Base-by-base conservation (phyloP, 1,284 basidiomycete genomes). In the Sphaerobolus stellatus region DNA sequence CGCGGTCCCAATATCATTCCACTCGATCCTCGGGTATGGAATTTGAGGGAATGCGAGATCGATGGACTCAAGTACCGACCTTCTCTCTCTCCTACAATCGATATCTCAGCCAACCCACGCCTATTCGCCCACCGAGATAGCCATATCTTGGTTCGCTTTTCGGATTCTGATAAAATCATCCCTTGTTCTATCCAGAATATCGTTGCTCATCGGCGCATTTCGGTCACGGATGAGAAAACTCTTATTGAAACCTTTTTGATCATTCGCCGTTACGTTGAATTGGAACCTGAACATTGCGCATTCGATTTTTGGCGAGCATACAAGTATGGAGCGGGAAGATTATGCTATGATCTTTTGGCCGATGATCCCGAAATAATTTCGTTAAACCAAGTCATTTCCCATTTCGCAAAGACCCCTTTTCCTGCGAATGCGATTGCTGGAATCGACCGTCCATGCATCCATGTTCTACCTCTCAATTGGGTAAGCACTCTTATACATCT, bases 241-340 rank as follows among this genome's bases (percentile, higher is more conserved):
- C 20, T 47, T 16, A n/a, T n/a, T n/a, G 44, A 47, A 28, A 28
- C 29, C 11, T 27, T 8, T 28, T 27, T 47, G 24, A 18, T 47
- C 20, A 18, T 47, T 27, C 24, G 44, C 11, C 6, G 18, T 13
- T 47, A 47, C 18, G 6, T 22, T 22, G 44, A 47, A 47, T 28
- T 47, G 6, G 8, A 6, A 22, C 44, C 9, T 9, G 27, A 47
- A 24, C 44, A 47, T 24, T 22, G 7, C 14, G 11, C 44, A 25
- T 28, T 47, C 8, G 44, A 47, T 27, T 24, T n/a, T 28, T 47
- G 44, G 44, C 44, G 24, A 28, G 29, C 13, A 47, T 47, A 47
- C 18, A 7, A 22, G 29, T 27, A 27, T 25, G 6, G 8, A 6
- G 44, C 24, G 6, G 44, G 44, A 8, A 47, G 24, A 18, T 24